Evolutionary conservation across 2,329 filamentous ascomycete species (phyloP).

Genomic region (Pseudogymnoascus sp.): DNA sequence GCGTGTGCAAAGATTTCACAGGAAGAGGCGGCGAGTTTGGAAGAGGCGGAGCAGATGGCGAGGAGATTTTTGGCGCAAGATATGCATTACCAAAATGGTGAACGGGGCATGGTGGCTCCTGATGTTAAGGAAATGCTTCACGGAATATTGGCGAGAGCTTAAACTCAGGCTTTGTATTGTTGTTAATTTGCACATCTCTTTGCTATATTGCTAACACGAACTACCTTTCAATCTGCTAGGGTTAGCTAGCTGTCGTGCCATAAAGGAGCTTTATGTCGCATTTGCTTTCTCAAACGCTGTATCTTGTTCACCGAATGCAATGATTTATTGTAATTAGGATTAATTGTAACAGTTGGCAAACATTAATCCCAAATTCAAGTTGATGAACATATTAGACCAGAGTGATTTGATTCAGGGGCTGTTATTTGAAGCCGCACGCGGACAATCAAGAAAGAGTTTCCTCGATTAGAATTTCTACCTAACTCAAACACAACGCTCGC

Average conservation of each 20-base stretch:
- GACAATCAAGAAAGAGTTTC: not conserved
- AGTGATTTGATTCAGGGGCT: not conserved
- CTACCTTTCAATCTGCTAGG: not conserved
- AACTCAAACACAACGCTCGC: not conserved
- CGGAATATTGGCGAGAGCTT: constrained; percentile 16
- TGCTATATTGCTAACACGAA: not conserved
- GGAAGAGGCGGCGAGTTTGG: constrained; percentile 58
- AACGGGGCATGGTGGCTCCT: not conserved
- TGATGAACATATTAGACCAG: not conserved
- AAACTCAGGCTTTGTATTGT: not conserved
- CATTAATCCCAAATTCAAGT: not conserved
- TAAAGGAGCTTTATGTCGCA: not conserved
- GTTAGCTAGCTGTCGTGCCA: not conserved
- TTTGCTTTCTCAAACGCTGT: not conserved
- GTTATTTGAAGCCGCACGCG: not conserved
- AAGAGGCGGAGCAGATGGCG: constrained; percentile 56
- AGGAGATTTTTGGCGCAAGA: constrained; percentile 46
- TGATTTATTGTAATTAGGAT: not conserved
- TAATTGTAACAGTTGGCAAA: not conserved
- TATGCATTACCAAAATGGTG: constrained; percentile 19
- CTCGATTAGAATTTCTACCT: not conserved
- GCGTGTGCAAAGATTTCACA: constrained; percentile 62
- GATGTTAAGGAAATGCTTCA: constrained; percentile 24
- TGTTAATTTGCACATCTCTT: not conserved
- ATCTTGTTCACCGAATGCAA: not conserved